Percentiles rank a stretch among this genome's conserved stretches.
phyloP scores from a whole-genome alignment of 495 filamentous ascomycete species.

The Clohesyomyces aquaticus region DNA sequence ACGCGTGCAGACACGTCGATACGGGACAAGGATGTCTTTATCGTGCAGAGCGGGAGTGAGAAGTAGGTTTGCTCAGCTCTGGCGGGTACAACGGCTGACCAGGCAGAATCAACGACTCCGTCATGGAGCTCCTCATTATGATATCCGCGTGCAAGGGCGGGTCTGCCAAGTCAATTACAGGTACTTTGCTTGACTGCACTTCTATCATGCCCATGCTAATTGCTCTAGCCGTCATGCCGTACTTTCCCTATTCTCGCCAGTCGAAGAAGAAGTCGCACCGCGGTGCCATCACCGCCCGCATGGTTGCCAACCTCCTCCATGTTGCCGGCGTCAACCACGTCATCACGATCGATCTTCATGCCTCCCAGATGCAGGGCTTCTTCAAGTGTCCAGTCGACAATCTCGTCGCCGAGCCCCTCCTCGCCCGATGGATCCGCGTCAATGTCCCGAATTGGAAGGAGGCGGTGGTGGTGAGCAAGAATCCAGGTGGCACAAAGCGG shows the following conservation, averaged over 20 bases:
- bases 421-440: slow-evolving; percentile 91
- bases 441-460: slow-evolving; percentile 87
- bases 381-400: slow-evolving; percentile 98
- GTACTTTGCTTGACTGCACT: slow-evolving; percentile 55
- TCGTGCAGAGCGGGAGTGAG: slow-evolving; percentile 93
- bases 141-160: slow-evolving; percentile 98
- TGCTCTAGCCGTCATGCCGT: slow-evolving; percentile 87
- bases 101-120: slow-evolving; percentile 84
- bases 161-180: slow-evolving; percentile 95
- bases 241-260: slow-evolving; percentile 98
- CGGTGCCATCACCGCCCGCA: slow-evolving; percentile 93
- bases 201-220: slow-evolving; percentile 13
- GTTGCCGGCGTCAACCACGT: slow-evolving; percentile 97
- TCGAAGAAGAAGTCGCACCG: slow-evolving; percentile 99
- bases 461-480: slow-evolving; percentile 96
- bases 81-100: slow-evolving; percentile 19
- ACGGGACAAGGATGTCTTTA: slow-evolving; percentile 97
- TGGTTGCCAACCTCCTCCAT: slow-evolving; percentile 92
- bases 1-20: slow-evolving; percentile 67
- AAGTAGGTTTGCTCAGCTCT: slow-evolving; percentile 51
- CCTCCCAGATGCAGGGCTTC: slow-evolving; percentile 95
- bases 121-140: slow-evolving; percentile 99
- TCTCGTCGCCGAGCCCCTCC: slow-evolving; percentile 91
- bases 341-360: slow-evolving; percentile 93
- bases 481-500: slow-evolving; percentile 92